Evolutionary conservation across 2,329 filamentous ascomycete genomes (phyloP).

Genomic region (Fusarium poae): DNA sequence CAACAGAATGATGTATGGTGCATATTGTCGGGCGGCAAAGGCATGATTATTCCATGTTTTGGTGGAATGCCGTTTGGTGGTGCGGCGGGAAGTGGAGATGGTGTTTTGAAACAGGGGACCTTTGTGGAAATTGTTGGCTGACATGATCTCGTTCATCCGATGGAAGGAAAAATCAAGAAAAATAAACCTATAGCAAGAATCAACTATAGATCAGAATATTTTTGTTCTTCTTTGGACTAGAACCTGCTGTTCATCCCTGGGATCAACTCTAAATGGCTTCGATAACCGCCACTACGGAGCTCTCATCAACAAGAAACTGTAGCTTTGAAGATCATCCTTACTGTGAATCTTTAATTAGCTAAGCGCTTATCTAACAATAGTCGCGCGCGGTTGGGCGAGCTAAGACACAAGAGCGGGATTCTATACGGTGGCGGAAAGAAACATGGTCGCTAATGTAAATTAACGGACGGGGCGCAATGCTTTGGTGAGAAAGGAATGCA

Average conservation of each 20-base stretch:
- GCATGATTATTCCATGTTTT: background rate
- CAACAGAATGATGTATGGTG: constrained; percentile 1
- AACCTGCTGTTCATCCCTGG: constrained; percentile 1
- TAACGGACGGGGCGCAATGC: constrained; percentile 26
- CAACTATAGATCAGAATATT: background rate
- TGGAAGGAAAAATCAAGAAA: background rate
- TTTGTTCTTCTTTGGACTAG: background rate
- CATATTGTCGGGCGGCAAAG: constrained; percentile 12
- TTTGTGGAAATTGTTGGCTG: constrained; percentile 17
- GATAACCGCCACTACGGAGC: constrained; percentile 12
- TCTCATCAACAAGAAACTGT: background rate
- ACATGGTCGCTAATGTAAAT: constrained; percentile 13
- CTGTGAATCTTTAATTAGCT: constrained; percentile 21
- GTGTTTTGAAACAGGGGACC: constrained; percentile 35
- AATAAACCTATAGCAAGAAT: constrained; percentile 2
- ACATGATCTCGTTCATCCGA: constrained; percentile 4
- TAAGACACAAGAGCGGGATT: constrained; percentile 24
- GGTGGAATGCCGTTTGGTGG: constrained; percentile 8
- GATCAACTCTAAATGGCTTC: background rate
- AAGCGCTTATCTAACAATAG: constrained; percentile 31
- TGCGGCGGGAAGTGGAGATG: constrained; percentile 27
- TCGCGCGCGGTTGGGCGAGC: constrained; percentile 44
- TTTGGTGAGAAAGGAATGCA: constrained; percentile 16
- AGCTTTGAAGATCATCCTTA: background rate
- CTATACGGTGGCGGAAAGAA: constrained; percentile 10